phyloP scores from a whole-genome alignment of 176 grass and related monocot species.

The Eremochloa ophiuroides region DNA sequence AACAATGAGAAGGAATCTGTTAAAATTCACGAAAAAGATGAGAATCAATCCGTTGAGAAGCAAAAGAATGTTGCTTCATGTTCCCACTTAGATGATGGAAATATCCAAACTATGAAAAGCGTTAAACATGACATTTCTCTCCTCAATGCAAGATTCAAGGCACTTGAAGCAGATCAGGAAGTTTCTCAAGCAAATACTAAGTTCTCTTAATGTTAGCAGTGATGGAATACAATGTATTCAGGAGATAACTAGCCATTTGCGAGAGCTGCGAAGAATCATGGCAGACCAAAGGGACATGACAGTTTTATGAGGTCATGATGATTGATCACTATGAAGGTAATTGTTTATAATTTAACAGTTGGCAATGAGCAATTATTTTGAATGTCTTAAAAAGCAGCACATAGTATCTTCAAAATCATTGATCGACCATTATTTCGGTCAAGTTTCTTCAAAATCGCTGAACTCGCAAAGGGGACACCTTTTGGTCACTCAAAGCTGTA shows the following conservation, averaged over 20 bases:
- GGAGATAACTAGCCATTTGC: conserved; percentile 60
- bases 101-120: not conserved
- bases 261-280: conserved; percentile 49
- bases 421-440: not conserved
- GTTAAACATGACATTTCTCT: conserved; percentile 47
- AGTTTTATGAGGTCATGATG: conserved; percentile 15
- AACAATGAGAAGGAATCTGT: conserved; percentile 18
- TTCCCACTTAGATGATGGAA: conserved; percentile 14
- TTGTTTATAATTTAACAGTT: conserved; percentile 1
- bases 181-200: conserved; percentile 55
- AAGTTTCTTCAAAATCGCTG: not conserved
- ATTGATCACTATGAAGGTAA: conserved; percentile 40
- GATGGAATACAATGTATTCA: conserved; percentile 43
- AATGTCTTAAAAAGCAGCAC: conserved; percentile 5
- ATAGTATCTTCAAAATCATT: not conserved
- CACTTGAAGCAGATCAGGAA: conserved; percentile 60
- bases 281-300: conserved; percentile 34
- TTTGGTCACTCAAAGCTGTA: not conserved
- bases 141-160: conserved; percentile 49
- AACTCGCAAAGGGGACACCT: not conserved
- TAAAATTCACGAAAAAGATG: not conserved
- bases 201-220: conserved; percentile 48
- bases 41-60: conserved; percentile 7
- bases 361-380: not conserved
- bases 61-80: conserved; percentile 7